Percentiles rank a stretch among this genome's conserved stretches.
These are phyloP conservation scores for Pythium myriotylum DNA, from an alignment of 352 stramenopile species.

Conservation along the genomic window DNA sequence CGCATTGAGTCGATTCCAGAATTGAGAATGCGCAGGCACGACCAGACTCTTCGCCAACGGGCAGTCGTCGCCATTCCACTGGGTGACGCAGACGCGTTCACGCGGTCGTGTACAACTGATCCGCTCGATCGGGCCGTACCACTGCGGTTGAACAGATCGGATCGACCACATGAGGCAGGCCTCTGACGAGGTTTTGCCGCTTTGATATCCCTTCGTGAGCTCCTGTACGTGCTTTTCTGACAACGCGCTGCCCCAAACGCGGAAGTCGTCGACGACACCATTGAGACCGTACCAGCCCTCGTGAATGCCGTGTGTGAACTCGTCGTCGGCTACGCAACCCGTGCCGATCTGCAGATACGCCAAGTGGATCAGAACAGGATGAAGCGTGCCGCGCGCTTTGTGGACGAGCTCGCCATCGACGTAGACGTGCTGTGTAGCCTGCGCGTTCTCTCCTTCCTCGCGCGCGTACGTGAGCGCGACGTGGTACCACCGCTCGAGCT, in stretches of 20 bases:
- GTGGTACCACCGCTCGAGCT: slow-evolving; percentile 12
- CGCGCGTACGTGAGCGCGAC: background rate
- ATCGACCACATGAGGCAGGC: background rate
- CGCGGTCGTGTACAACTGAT: too few species aligned
- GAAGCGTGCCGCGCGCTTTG: background rate
- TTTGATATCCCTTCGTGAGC: background rate
- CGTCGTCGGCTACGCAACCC: background rate
- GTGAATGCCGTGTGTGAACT: background rate
- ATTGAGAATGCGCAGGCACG: too few species aligned
- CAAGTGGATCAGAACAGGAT: background rate
- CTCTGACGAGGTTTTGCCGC: background rate
- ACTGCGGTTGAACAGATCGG: background rate
- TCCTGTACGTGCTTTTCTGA: background rate
- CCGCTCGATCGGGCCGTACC: too few species aligned
- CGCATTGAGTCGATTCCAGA: too few species aligned
- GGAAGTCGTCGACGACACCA: background rate
- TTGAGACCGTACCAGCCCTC: background rate
- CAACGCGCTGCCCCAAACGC: background rate
- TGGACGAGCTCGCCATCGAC: slow-evolving; percentile 2
- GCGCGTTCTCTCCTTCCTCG: background rate
- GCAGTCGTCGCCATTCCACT: too few species aligned
- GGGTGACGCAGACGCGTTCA: too few species aligned
- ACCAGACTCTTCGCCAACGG: too few species aligned
- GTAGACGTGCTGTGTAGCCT: background rate
- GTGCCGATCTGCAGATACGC: background rate